phyloP scores from a whole-genome alignment of 495 filamentous ascomycete genomes.

The Xylaria longipes region DNA sequence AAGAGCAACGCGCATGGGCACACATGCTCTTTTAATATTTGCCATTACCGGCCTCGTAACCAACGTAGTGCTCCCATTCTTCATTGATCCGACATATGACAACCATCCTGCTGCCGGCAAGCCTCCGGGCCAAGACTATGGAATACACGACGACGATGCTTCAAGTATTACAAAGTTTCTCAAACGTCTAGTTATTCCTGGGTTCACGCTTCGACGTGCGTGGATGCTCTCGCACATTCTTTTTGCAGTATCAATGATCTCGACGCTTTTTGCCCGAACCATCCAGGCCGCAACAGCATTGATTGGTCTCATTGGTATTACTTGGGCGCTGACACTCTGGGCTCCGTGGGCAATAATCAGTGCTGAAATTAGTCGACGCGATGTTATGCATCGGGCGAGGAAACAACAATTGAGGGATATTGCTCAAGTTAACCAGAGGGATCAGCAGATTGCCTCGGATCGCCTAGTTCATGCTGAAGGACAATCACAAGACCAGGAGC shows the following conservation, averaged over 20 bases:
- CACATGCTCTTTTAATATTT: slow-evolving; percentile 85
- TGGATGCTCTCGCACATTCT: slow-evolving; percentile 84
- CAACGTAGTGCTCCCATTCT: slow-evolving; percentile 81
- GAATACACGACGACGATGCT: slow-evolving; percentile 37
- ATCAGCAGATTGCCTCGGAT: slow-evolving; percentile 12
- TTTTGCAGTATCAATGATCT: slow-evolving; percentile 78
- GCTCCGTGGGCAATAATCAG: slow-evolving; percentile 92
- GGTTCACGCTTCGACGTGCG: slow-evolving; percentile 82
- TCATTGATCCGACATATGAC: slow-evolving; percentile 78
- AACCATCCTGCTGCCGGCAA: slow-evolving; percentile 40
- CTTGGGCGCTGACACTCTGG: slow-evolving; percentile 90
- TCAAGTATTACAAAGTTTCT: slow-evolving; percentile 52
- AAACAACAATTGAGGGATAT: slow-evolving; percentile 44
- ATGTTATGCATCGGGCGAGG: slow-evolving; percentile 67
- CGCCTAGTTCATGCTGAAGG: slow-evolving; percentile 35
- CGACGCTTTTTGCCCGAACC: slow-evolving; percentile 75
- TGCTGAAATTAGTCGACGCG: slow-evolving; percentile 80
- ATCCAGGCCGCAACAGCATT: slow-evolving; percentile 71
- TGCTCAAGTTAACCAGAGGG: slow-evolving; percentile 21
- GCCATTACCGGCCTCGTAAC: slow-evolving; percentile 79
- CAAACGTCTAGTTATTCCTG: slow-evolving; percentile 69
- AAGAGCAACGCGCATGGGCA: slow-evolving; percentile 78
- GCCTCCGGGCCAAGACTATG: slow-evolving; percentile 11
- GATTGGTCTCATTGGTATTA: slow-evolving; percentile 79
- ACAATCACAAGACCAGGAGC: slow-evolving; percentile 47